Base-by-base conservation (phyloP, 176 grass and related monocot genomes). In the Puya raimondii region DNA sequence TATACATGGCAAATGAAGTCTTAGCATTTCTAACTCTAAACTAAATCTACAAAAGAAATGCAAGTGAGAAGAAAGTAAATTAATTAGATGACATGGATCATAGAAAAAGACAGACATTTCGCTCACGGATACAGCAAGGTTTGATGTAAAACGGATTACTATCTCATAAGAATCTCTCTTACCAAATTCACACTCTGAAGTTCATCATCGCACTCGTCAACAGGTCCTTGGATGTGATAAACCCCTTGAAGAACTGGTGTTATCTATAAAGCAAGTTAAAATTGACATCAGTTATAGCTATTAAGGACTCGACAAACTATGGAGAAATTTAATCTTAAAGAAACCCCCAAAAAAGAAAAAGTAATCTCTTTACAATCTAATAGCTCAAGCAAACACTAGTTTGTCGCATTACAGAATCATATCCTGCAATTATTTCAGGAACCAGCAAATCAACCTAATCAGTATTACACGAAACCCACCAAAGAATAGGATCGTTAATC, bases 191-290 rank as follows among this genome's bases (percentile, higher is more conserved):
- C 33, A 49, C 23, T 64, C 51, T 73, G 79, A 67, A 51, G 12
- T 15, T 72, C 73, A 68, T 69, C 48, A 14, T 77, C 78, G 49
- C 54, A 81, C 51, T 77, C 78, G 23, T 80, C 61, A 69, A 80
- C 69, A 48, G 78, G 73, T 64, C 78, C 78, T 77, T 85, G 63
- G 23, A 80, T 81, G 59, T 53, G 63, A 76, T 75, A 81, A 63
- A 53, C 47, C 22, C 78, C 83, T 81, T 77, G 47, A 27, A 81
- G 61, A 53, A 85, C 68, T 77, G 68, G 78, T 67, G 73, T 85
- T 51, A 81, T 85, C 83, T 85, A 85, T 52, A 81, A 85, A 85
- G 48, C 23, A 70, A 12, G 42, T 81, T 49, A 59, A 77, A 85
- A 80, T 49, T 64, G 23, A 58, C 27, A 81, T 74, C 15, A 77